A percentile compares a stretch with the other conserved stretches of the same genome.
phyloP scores from a whole-genome alignment of 495 filamentous ascomycete species.

The Xylaria telfairii region DNA sequence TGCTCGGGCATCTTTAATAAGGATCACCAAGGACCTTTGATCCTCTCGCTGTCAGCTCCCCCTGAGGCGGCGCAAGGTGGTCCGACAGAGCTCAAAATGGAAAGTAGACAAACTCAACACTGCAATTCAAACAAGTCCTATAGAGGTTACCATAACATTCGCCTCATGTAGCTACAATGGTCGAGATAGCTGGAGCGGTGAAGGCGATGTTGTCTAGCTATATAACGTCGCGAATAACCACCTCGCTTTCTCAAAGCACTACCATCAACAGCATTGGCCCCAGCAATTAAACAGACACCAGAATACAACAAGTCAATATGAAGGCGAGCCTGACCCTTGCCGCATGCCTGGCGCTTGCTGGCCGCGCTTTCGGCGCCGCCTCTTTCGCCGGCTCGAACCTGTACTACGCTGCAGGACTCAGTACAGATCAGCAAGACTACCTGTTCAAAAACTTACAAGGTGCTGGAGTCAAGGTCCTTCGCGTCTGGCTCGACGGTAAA shows the following conservation, averaged over 20 bases:
- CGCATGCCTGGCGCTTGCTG: conserved; percentile 1
- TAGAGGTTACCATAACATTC: background rate
- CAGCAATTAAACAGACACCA: background rate
- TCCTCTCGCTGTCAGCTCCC: conserved; percentile 2
- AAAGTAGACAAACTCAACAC: background rate
- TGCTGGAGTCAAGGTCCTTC: conserved; percentile 24
- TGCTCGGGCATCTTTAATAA: background rate
- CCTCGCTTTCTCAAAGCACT: background rate
- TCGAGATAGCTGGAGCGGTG: background rate
- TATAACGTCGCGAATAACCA: background rate
- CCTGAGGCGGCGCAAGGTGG: background rate
- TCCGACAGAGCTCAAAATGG: background rate
- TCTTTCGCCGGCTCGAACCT: conserved; percentile 14
- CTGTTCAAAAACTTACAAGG: conserved; percentile 15
- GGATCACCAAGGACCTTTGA: conserved; percentile 1
- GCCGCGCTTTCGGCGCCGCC: conserved; percentile 5
- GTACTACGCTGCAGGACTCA: conserved; percentile 15
- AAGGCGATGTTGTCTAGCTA: background rate
- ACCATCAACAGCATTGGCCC: background rate
- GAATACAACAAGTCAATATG: background rate
- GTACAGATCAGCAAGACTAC: conserved; percentile 13
- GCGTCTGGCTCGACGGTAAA: conserved; percentile 26
- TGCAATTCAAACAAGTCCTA: background rate
- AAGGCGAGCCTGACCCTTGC: background rate
- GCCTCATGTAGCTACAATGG: background rate